Evolutionary conservation across 129 eudicot species (phyloP).

Genomic region (Tanacetum coccineum): DNA sequence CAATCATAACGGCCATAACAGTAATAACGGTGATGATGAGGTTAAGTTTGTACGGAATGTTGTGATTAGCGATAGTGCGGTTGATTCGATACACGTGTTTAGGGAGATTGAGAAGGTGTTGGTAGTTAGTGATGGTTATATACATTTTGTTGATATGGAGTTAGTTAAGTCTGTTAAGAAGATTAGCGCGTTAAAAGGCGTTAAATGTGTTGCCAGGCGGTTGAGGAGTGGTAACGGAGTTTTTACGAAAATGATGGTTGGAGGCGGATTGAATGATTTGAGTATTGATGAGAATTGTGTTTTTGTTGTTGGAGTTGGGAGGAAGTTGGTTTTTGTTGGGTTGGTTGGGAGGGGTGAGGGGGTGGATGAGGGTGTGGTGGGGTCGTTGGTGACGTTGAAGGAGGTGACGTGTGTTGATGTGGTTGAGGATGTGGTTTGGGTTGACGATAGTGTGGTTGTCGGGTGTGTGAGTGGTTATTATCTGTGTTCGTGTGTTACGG

Average conservation of each 20-base stretch:
- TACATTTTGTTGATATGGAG: constrained; percentile 50
- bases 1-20: constrained; percentile 14
- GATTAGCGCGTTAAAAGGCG: constrained; percentile 45
- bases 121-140: constrained; percentile 48
- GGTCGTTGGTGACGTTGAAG: constrained; percentile 56
- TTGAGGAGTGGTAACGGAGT: constrained; percentile 20
- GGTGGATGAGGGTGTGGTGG: constrained; percentile 35
- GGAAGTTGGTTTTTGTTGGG: constrained; percentile 64
- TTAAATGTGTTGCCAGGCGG: constrained; percentile 43
- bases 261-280: constrained; percentile 24
- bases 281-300: constrained; percentile 39
- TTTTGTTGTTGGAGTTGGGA: constrained; percentile 63
- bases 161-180: constrained; percentile 43
- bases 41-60: constrained; percentile 33
- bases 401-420: constrained; percentile 67
- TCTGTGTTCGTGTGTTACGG: constrained; percentile 62
- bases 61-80: constrained; percentile 31
- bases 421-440: constrained; percentile 58
- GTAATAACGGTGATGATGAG: not conserved
- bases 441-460: constrained; percentile 67
- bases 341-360: constrained; percentile 37
- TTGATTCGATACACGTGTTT: constrained; percentile 43
- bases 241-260: constrained; percentile 33
- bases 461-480: constrained; percentile 72
- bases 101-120: constrained; percentile 36